Evolutionary conservation across 345 rosid genomes (phyloP).

Genomic region (Acer campestre): DNA sequence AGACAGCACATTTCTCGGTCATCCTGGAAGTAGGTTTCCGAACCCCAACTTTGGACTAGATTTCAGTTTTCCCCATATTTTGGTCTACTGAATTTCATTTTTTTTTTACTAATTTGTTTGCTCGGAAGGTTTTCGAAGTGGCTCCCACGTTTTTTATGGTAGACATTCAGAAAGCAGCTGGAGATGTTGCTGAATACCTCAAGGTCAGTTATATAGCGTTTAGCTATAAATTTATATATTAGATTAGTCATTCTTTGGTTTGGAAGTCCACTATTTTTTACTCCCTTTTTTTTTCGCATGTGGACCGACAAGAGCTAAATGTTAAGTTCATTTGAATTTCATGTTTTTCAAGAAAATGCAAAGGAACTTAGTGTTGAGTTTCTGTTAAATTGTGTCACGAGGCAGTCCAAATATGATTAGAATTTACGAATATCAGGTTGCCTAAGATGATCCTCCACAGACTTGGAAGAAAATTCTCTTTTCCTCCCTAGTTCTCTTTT

Average conservation of each 20-base stretch:
- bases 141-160: conserved; percentile 90
- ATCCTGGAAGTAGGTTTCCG: conserved; percentile 65
- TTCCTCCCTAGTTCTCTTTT: background rate
- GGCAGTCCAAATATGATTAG: background rate
- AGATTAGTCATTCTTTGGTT: background rate
- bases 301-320: background rate
- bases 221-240: background rate
- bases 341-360: background rate
- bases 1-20: conserved; percentile 72
- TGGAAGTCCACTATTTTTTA: background rate
- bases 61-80: background rate
- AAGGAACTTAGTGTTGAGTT: background rate
- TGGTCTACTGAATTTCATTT: background rate
- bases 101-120: conserved; percentile 1
- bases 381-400: background rate
- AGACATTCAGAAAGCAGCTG: conserved; percentile 76
- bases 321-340: background rate
- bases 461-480: background rate
- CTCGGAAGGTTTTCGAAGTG: conserved; percentile 76
- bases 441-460: background rate
- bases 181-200: conserved; percentile 69
- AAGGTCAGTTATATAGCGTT: conserved; percentile 52
- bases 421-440: background rate
- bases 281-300: background rate
- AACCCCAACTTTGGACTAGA: background rate